Percentiles rank a stretch among this genome's conserved stretches.
phyloP scores from a whole-genome alignment of 345 rosid species.

The Corchorus olitorius region DNA sequence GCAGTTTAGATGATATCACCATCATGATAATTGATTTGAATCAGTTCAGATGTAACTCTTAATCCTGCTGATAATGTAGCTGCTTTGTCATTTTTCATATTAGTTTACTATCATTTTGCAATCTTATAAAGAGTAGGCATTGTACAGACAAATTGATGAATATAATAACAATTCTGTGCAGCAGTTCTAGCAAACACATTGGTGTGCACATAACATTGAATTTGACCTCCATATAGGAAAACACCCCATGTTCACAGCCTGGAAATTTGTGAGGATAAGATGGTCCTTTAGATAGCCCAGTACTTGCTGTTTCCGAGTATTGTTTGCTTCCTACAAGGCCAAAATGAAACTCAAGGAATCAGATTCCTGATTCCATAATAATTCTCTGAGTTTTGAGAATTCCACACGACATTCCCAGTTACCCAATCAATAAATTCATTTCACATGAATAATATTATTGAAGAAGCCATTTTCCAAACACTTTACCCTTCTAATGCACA shows the following conservation, averaged over 20 bases:
- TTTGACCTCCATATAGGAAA: neutral
- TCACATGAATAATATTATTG: too few relatives aligned
- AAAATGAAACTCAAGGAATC: neutral
- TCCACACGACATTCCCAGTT: neutral
- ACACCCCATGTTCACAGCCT: neutral
- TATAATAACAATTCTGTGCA: neutral
- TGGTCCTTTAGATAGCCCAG: too few relatives aligned
- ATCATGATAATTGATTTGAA: slow-evolving; percentile 68
- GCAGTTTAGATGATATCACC: slow-evolving; percentile 77
- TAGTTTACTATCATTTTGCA: neutral
- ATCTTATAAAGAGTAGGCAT: neutral
- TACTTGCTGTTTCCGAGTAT: neutral
- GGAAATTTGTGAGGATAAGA: neutral
- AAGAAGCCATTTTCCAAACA: too few relatives aligned
- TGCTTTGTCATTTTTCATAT: neutral
- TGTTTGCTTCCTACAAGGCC: neutral
- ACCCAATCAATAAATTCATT: neutral
- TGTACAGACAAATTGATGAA: neutral
- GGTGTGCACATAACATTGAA: neutral
- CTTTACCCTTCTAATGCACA: too few relatives aligned
- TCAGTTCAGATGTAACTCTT: slow-evolving; percentile 43
- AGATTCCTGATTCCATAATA: slow-evolving; percentile 6
- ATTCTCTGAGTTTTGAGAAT: neutral
- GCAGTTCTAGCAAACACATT: neutral
- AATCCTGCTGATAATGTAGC: slow-evolving; percentile 9